Evolutionary conservation across 305 asterid genomes (phyloP), one percentile per base, ranked within the genome.

Genomic region (Rubia balearica): DNA sequence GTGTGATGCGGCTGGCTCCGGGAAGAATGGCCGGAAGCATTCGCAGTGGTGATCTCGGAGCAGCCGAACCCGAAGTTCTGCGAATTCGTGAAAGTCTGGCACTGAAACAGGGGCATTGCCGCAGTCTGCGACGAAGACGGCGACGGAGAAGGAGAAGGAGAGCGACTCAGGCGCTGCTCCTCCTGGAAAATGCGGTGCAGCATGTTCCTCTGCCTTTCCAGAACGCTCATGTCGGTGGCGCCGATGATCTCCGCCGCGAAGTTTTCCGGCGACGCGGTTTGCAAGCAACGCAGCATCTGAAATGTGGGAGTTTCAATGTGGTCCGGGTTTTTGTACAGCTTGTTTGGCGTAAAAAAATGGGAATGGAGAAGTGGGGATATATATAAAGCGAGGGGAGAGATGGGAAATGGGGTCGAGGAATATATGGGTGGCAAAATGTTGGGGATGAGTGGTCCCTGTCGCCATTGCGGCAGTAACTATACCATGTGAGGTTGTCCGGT

Each of bases 181-280:
- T 81, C 78, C 1, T 61, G 79, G 59, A 76, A 79, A 12, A 82
- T 68, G 12, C 86, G 83, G 48, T 80, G 88, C 46, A 83, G 74
- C n/a, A 75, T 22, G 24, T 76, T 77, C 42, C 71, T 73, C 68
- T 86, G 90, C 60, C 88, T 69, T 65, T 83, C 88, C 16, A 86
- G 86, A 41, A 88, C 84, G 70, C 78, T 83, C 60, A 80, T 63
- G 36, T 85, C 85, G 75, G 59, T 27, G 30, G 40, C 6, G 21
- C 0, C 30, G 17, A 48, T 30, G 33, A 1, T 61, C 36, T 16
- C 48, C 46, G 24, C 51, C 45, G 65, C 6, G 65, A 69, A 70
- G 60, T 59, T 76, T 67, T 73, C 75, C 67, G 68, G 68, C 13
- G 75, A 17, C 13, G 75, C 42, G 19, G 78, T 73, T 4, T 41